Percentiles rank a stretch among this genome's conserved stretches.
Conservation (phyloP, 2,329 filamentous ascomycete genomes). For the Clarireedia monteithiana region DNA sequence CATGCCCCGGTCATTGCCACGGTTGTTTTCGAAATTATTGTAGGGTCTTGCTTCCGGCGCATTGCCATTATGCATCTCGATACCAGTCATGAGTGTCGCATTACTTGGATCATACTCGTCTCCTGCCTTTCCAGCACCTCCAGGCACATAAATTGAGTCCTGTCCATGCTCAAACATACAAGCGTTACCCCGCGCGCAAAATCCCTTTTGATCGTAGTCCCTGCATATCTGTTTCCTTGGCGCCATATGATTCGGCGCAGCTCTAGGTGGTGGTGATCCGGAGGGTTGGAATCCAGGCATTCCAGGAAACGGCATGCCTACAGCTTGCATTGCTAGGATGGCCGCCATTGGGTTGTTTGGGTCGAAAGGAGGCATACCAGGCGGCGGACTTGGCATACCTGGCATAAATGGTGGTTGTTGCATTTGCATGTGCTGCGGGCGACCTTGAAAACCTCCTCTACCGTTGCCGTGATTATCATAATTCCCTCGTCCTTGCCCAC, state of each 20-base stretch:
- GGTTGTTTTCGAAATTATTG: slow-evolving; percentile 7
- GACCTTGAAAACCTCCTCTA: slow-evolving; percentile 25
- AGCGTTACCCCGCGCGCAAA: slow-evolving; percentile 56
- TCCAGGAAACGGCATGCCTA: slow-evolving; percentile 41
- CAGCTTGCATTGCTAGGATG: slow-evolving; percentile 53
- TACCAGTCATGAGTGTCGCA: slow-evolving; percentile 34
- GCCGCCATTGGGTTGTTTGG: slow-evolving; percentile 53
- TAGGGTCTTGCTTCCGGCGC: neutral
- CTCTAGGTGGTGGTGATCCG: slow-evolving; percentile 4
- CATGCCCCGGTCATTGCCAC: slow-evolving; percentile 22
- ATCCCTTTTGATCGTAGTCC: slow-evolving; percentile 67
- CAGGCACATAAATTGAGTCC: slow-evolving; percentile 37
- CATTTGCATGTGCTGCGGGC: slow-evolving; percentile 17
- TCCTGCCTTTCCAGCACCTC: slow-evolving; percentile 13
- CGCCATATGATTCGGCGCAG: slow-evolving; percentile 5
- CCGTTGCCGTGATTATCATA: slow-evolving; percentile 29
- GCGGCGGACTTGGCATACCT: slow-evolving; percentile 21
- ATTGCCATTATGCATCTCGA: slow-evolving; percentile 15
- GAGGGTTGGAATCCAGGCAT: slow-evolving; percentile 29
- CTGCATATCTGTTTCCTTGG: slow-evolving; percentile 43
- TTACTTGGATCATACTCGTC: slow-evolving; percentile 53
- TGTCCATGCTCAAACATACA: slow-evolving; percentile 65
- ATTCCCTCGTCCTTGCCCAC: slow-evolving; percentile 31
- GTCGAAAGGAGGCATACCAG: slow-evolving; percentile 43
- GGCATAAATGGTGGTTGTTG: slow-evolving; percentile 15